Conservation (phyloP, 148 eudicot species). For the Chenopodium suecicum region DNA sequence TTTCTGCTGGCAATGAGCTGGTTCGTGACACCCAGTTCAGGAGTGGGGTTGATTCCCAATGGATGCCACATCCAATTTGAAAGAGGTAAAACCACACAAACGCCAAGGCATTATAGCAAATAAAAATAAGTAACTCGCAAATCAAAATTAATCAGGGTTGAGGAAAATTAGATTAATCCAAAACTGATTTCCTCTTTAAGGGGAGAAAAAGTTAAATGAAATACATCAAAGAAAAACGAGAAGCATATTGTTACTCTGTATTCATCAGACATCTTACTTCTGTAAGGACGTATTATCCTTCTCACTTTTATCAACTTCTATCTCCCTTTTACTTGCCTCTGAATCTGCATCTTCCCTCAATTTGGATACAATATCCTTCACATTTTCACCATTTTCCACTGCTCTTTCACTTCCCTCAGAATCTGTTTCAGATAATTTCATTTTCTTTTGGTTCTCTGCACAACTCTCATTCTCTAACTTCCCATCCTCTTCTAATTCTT, state of each 20-base stretch:
- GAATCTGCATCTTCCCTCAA: background rate
- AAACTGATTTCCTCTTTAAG: background rate
- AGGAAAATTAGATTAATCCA: background rate
- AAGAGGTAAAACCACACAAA: background rate
- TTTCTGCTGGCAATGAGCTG: no score
- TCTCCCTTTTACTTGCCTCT: conserved; percentile 15
- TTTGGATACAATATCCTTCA: conserved; percentile 3
- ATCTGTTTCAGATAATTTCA: conserved; percentile 41
- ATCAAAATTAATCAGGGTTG: background rate
- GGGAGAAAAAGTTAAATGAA: background rate
- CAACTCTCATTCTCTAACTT: conserved; percentile 13
- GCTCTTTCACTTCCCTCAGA: conserved; percentile 22
- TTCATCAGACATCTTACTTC: background rate
- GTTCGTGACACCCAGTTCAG: no score
- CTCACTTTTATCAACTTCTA: conserved; percentile 11
- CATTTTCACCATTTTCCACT: conserved; percentile 16
- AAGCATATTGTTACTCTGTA: background rate
- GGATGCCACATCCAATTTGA: background rate
- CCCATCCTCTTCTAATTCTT: conserved; percentile 31
- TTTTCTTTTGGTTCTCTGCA: conserved; percentile 35
- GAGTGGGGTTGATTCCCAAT: background rate
- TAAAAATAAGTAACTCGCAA: background rate
- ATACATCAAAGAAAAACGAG: background rate
- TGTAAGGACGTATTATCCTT: conserved; percentile 1
- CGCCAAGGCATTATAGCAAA: background rate